A percentile compares a stretch with the other conserved stretches of the same genome.
phyloP scores from a whole-genome alignment of 345 rosid genomes.

The Geranium brycei region DNA sequence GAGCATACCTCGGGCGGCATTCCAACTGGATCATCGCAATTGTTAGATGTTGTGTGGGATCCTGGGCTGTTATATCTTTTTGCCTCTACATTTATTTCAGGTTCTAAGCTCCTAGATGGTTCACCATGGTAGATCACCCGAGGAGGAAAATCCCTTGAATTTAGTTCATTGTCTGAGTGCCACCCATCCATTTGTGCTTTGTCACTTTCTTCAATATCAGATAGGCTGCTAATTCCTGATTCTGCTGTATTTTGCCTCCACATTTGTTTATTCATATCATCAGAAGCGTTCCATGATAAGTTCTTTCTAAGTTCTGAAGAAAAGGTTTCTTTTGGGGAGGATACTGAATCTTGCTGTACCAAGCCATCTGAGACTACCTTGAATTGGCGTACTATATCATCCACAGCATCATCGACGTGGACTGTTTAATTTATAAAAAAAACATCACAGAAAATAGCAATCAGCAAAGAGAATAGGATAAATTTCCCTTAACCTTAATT shows the following conservation, averaged over 20 bases:
- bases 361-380: slow-evolving; percentile 88
- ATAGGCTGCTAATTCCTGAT: slow-evolving; percentile 42
- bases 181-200: slow-evolving; percentile 39
- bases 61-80: slow-evolving; percentile 25
- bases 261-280: slow-evolving; percentile 34
- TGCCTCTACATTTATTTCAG: slow-evolving; percentile 21
- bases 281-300: slow-evolving; percentile 42
- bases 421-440: slow-evolving; percentile 32
- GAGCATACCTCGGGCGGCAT: slow-evolving; percentile 78
- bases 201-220: slow-evolving; percentile 54
- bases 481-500: not conserved
- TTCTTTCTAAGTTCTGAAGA: slow-evolving; percentile 25
- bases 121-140: slow-evolving; percentile 31
- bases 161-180: slow-evolving; percentile 80
- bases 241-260: slow-evolving; percentile 37
- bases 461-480: not conserved
- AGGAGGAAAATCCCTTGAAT: slow-evolving; percentile 40
- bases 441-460: not conserved
- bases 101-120: slow-evolving; percentile 23
- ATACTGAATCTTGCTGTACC: slow-evolving; percentile 52
- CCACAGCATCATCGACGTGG: slow-evolving; percentile 95
- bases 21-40: slow-evolving; percentile 53
- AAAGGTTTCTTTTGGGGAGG: slow-evolving; percentile 27
- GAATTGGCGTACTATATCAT: slow-evolving; percentile 81
- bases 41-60: slow-evolving; percentile 7